A percentile compares a stretch with the other conserved stretches of the same genome.
These are phyloP conservation scores for Isoetes engelmannii DNA, from an alignment of 83 land plant genomes.

Conservation along the genomic window DNA sequence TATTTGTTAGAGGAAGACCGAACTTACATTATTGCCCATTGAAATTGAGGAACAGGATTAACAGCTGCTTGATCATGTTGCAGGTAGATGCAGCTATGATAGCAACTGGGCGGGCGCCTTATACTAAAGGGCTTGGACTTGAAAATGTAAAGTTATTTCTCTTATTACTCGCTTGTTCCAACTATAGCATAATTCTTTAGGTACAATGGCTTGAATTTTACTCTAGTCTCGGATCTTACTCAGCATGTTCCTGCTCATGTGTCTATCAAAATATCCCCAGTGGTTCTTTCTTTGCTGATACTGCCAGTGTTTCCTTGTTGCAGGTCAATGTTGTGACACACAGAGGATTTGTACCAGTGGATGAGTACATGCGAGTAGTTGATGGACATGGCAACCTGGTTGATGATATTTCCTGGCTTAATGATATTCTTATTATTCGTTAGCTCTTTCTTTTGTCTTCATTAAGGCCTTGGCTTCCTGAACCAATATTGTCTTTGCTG, in stretches of 20 bases:
- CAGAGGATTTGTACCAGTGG: slow-evolving; percentile 93
- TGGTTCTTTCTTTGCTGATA: neutral
- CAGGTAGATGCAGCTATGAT: slow-evolving; percentile 99
- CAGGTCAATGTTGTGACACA: slow-evolving; percentile 92
- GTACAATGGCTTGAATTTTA: too few species aligned
- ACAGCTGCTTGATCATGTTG: slow-evolving; percentile 4
- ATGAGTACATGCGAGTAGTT: slow-evolving; percentile 93
- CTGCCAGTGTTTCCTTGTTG: neutral
- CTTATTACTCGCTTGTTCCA: too few species aligned
- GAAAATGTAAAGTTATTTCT: slow-evolving; percentile 56
- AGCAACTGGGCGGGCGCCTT: slow-evolving; percentile 98
- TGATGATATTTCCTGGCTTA: neutral
- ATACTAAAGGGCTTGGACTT: slow-evolving; percentile 89
- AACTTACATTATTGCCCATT: neutral
- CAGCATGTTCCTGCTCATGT: too few species aligned
- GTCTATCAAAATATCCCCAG: too few species aligned
- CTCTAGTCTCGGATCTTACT: too few species aligned
- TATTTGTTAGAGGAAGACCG: too few species aligned
- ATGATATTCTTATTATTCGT: too few species aligned
- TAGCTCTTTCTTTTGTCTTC: too few species aligned
- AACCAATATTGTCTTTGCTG: too few species aligned
- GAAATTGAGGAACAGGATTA: neutral
- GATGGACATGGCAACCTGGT: slow-evolving; percentile 76
- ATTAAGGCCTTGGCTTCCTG: too few species aligned
- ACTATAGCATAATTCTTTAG: too few species aligned